A percentile compares a stretch with the other conserved stretches of the same genome.
These are phyloP conservation scores for Kingdonia uniflora DNA, from an alignment of 164 flowering plant genomes.

Conservation along the genomic window DNA sequence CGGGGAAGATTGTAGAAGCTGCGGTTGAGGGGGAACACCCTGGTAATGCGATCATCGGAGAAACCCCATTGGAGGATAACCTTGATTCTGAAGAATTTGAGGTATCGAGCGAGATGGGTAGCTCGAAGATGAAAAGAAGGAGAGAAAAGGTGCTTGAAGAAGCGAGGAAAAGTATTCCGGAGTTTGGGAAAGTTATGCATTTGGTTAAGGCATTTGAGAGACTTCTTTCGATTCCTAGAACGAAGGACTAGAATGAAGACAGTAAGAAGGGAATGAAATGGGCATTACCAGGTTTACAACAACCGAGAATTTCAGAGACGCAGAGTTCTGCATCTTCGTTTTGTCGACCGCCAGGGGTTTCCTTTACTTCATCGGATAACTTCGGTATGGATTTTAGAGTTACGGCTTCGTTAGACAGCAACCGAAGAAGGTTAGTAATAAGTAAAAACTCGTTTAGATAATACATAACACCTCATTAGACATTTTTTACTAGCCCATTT, in stretches of 20 bases:
- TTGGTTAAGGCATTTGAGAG: slow-evolving; percentile 84
- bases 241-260: slow-evolving; percentile 12
- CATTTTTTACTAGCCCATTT: neutral
- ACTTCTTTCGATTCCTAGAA: slow-evolving; percentile 28
- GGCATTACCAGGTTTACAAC: slow-evolving; percentile 30
- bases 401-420: slow-evolving; percentile 57
- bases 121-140: slow-evolving; percentile 37
- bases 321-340: slow-evolving; percentile 38
- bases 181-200: slow-evolving; percentile 63
- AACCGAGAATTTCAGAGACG: slow-evolving; percentile 25
- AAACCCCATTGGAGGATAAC: neutral
- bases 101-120: slow-evolving; percentile 16
- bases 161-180: slow-evolving; percentile 55
- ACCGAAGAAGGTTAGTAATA: slow-evolving; percentile 45
- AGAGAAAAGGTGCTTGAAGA: slow-evolving; percentile 57
- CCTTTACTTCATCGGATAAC: slow-evolving; percentile 46
- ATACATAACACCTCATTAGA: neutral
- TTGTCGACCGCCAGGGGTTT: slow-evolving; percentile 33
- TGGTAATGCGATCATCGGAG: slow-evolving; percentile 6
- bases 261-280: slow-evolving; percentile 16
- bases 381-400: slow-evolving; percentile 47
- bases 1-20: too few relatives aligned
- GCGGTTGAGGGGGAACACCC: slow-evolving; percentile 12
- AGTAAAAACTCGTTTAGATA: neutral
- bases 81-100: slow-evolving; percentile 9